phyloP scores from a whole-genome alignment of 2,329 filamentous ascomycete genomes.

The Exophiala phaeomuriformis region DNA sequence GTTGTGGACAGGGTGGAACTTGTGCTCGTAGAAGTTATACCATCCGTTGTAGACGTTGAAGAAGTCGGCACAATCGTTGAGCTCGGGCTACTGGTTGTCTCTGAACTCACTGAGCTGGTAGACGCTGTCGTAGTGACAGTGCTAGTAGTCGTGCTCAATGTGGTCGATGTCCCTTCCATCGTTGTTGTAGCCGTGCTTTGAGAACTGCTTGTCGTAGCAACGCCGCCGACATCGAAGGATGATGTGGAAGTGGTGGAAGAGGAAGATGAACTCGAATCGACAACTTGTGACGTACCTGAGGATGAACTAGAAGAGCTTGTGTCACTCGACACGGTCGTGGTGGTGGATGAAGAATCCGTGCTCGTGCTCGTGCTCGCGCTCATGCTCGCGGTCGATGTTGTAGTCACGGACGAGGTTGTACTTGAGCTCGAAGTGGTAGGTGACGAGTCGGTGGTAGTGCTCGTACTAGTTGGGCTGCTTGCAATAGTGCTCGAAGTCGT shows the following conservation, averaged over 20 bases:
- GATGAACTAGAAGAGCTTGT: constrained; percentile 1
- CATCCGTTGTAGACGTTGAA: too few species aligned
- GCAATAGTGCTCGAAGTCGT: background rate
- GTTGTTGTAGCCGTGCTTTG: background rate
- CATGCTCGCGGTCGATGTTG: background rate
- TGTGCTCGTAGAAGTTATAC: too few species aligned
- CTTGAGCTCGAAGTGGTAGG: background rate
- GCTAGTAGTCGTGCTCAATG: background rate
- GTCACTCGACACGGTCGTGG: background rate
- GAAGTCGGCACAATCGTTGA: too few species aligned
- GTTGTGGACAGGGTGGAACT: background rate
- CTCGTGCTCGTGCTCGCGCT: background rate
- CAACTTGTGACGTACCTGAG: background rate
- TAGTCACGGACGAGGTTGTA: background rate
- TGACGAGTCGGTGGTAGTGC: background rate
- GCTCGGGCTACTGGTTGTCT: too few species aligned
- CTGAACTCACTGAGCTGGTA: background rate
- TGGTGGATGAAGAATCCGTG: background rate
- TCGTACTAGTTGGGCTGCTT: background rate
- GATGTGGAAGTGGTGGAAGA: background rate
- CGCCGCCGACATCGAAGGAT: background rate
- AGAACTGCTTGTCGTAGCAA: background rate
- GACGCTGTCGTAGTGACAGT: background rate
- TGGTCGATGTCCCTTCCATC: background rate
- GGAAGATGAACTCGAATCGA: constrained; percentile 1